Evolutionary conservation across 352 stramenopile genomes (phyloP), one percentile per base, ranked within the genome.

Genomic region (Phytopythium vexans): DNA sequence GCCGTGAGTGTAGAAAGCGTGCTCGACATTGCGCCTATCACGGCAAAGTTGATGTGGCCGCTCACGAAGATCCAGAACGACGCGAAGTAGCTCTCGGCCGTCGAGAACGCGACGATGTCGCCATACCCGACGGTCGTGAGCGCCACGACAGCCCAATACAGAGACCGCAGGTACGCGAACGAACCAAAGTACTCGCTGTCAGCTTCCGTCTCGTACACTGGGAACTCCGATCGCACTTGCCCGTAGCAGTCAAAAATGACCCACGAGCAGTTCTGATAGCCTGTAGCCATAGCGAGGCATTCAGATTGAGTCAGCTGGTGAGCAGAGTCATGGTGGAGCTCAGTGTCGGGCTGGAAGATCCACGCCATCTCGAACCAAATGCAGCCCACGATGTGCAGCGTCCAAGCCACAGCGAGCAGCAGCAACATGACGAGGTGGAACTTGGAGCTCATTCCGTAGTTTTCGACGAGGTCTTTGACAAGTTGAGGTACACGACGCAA

Each of bases 11-110:
- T 88, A 1, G 79, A 76, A 49, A 93, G 86, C 0, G 75, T 90
- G 41, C 74, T 90, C 3, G 81, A 93, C 74, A 93, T 93, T 1
- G 83, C 83, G 1, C 81, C 83, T 1, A 93, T 72, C 8, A 89
- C 74, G 4, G 66, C 79, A 60, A 89, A 93, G 54, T 93, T 93
- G 49, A 93, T 73, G 32, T 92, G 73, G 2, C 78, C 78, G 5
- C 78, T 77, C 0, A 89, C 41, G 52, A 86, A 93, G 49, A 89
- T 86, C 83, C 83, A 93, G 0, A 86, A 15, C 7, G 81, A 77
- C 0, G 83, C 81, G 36, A 88, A 92, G 21, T 80, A 79, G 35
- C 68, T 89, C 49, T 93, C 81, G 0, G 67, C 52, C 1, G 83
- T 93, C 2, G 83, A 88, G 41, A 82, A 92, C 0, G 83, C 78